These are phyloP conservation scores for Malus hybrid DNA, from an alignment of 331 rosid genomes.

Conservation along the genomic window DNA sequence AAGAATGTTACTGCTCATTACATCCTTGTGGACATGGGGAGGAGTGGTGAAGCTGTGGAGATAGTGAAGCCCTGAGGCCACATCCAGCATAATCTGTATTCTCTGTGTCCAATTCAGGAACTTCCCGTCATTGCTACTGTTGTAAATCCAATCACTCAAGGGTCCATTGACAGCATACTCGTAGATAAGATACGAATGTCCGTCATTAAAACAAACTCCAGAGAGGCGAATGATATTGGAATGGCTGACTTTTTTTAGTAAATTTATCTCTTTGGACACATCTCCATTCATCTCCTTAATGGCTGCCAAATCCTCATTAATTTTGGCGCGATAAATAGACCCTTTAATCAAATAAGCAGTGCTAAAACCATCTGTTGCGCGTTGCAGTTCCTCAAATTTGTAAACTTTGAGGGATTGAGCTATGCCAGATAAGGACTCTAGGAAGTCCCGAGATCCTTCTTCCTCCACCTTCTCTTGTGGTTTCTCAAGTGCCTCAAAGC, in stretches of 20 bases:
- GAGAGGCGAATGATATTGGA: conserved; percentile 72
- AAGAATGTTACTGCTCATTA: conserved; percentile 62
- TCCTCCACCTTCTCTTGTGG: conserved; percentile 17
- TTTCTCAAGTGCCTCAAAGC: conserved; percentile 39
- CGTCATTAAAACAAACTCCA: conserved; percentile 68
- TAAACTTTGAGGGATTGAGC: conserved; percentile 67
- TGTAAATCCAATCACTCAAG: conserved; percentile 62
- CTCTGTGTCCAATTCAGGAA: conserved; percentile 64
- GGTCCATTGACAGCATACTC: conserved; percentile 76
- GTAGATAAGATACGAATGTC: conserved; percentile 74
- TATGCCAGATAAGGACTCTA: conserved; percentile 40
- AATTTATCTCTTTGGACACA: conserved; percentile 56
- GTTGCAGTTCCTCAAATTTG: conserved; percentile 50
- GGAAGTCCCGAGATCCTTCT: conserved; percentile 29
- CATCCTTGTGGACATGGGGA: conserved; percentile 76
- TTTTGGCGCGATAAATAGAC: conserved; percentile 47
- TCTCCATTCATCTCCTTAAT: conserved; percentile 61
- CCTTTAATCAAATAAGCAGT: conserved; percentile 44
- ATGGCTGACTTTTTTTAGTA: conserved; percentile 66
- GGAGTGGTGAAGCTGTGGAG: conserved; percentile 73
- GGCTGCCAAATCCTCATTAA: conserved; percentile 68
- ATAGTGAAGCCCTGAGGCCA: conserved; percentile 68
- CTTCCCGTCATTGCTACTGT: conserved; percentile 20
- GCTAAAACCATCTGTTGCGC: conserved; percentile 66
- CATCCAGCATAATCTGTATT: conserved; percentile 64